Conservation (phyloP, 2,329 filamentous ascomycete species). For the Colletotrichum lini region DNA sequence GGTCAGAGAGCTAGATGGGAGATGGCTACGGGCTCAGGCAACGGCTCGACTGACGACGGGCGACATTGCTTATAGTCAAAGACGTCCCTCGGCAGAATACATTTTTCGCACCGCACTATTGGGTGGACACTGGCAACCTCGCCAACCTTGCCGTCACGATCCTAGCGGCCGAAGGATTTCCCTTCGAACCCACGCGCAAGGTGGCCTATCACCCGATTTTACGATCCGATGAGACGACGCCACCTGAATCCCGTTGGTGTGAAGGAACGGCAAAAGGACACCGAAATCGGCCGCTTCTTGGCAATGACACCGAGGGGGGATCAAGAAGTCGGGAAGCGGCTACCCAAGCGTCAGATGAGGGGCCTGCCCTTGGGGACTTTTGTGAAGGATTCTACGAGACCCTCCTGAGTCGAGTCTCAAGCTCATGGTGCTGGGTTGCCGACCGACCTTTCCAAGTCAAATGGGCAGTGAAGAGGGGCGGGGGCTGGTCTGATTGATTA, state of each 20-base stretch:
- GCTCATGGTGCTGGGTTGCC: too few species aligned
- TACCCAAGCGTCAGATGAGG: not conserved
- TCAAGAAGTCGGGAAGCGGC: not conserved
- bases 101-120: not conserved
- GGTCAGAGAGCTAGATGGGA: not conserved
- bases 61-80: not conserved
- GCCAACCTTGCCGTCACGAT: constrained; percentile 4
- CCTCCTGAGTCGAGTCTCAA: too few species aligned
- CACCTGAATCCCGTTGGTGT: not conserved
- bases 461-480: too few species aligned
- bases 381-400: not conserved
- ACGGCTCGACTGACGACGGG: not conserved
- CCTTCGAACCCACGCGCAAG: not conserved
- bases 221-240: constrained; percentile 1
- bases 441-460: too few species aligned
- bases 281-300: not conserved
- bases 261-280: not conserved
- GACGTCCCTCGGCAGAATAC: not conserved
- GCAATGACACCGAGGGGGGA: not conserved
- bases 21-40: not conserved
- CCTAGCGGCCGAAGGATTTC: constrained; percentile 9
- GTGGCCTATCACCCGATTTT: not conserved
- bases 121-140: not conserved
- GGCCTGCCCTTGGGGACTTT: not conserved
- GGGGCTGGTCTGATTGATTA: too few species aligned